Conservation (phyloP, 345 rosid genomes). For the Syzygium grande region DNA sequence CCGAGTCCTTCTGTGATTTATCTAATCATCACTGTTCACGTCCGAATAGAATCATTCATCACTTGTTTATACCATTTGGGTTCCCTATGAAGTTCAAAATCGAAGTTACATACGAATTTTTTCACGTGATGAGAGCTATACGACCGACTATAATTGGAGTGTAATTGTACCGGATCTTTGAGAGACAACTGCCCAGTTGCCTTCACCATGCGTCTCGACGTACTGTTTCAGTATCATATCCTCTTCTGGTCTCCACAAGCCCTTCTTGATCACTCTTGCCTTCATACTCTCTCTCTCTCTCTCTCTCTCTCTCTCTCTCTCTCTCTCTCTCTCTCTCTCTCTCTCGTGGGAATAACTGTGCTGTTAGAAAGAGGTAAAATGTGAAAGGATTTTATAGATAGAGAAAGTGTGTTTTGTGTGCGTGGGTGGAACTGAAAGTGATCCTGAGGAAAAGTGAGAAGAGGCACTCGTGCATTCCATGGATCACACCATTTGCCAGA, state of each 20-base stretch:
- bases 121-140: not conserved
- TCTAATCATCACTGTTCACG: not conserved
- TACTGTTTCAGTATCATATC: constrained; percentile 59
- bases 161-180: constrained; percentile 40
- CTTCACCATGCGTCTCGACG: constrained; percentile 74
- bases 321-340: not conserved
- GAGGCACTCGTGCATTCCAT: not conserved
- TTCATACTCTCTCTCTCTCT: not conserved
- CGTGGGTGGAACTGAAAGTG: not conserved
- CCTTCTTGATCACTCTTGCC: constrained; percentile 26
- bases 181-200: constrained; percentile 74
- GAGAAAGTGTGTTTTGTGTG: not conserved
- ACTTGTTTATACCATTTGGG: not conserved
- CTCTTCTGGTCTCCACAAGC: constrained; percentile 88
- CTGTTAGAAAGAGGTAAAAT: not conserved
- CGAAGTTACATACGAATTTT: not conserved
- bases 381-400: not conserved
- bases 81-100: not conserved
- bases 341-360: not conserved
- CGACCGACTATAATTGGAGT: not conserved
- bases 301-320: not conserved
- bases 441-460: not conserved
- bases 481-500: not conserved
- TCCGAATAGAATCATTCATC: not conserved
- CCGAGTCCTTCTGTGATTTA: not conserved